Evolutionary conservation across 768 basidiomycete genomes (phyloP).

Genomic region (Lactarius evosmus): DNA sequence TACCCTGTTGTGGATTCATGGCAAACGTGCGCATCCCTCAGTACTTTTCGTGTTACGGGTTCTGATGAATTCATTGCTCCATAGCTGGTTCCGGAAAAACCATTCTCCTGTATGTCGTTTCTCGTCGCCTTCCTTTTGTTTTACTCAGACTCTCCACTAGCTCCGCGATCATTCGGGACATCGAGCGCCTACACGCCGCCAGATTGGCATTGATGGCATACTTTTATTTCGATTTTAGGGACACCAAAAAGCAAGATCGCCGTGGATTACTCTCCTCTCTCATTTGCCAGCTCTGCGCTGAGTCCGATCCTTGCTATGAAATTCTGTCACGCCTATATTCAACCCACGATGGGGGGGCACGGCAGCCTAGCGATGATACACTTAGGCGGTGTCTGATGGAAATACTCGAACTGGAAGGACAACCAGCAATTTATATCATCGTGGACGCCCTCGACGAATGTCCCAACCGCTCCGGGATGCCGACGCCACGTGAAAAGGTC

Average conservation of each 20-base stretch:
- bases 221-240: background rate
- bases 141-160: background rate
- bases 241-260: background rate
- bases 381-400: background rate
- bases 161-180: background rate
- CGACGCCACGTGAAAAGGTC: background rate
- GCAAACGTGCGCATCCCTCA: background rate
- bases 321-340: background rate
- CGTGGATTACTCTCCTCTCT: background rate
- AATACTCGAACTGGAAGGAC: background rate
- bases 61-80: background rate
- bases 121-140: background rate
- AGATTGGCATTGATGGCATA: background rate
- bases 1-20: background rate
- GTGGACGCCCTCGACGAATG: conserved; percentile 5
- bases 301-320: background rate
- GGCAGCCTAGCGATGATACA: background rate
- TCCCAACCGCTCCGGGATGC: background rate
- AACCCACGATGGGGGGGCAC: background rate
- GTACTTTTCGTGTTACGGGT: background rate
- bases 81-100: background rate
- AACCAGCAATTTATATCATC: background rate
- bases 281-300: background rate
- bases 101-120: background rate
- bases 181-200: background rate